A percentile compares a stretch with the other conserved stretches of the same genome.
phyloP scores from a whole-genome alignment of 1,139 yeast species.

The Suhomyces guaymorum region DNA sequence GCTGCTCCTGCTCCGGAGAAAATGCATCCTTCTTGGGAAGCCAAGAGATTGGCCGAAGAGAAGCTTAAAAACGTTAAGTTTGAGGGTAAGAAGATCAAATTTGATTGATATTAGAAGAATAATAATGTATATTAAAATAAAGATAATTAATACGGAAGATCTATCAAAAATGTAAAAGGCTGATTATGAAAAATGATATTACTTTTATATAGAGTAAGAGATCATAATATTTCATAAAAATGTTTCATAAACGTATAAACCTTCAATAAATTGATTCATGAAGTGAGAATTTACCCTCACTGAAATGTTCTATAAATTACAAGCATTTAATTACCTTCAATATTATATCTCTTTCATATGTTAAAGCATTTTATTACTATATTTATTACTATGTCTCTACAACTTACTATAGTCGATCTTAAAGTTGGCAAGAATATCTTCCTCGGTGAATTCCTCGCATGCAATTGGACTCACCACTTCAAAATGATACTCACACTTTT shows the following conservation, averaged over 20 bases:
- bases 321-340: too few relatives aligned
- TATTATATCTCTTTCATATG: too few relatives aligned
- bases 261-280: too few relatives aligned
- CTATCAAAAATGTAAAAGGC: too few relatives aligned
- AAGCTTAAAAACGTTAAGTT: conserved; percentile 66
- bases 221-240: too few relatives aligned
- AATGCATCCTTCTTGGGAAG: conserved; percentile 98
- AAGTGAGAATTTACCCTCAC: too few relatives aligned
- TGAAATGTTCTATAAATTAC: too few relatives aligned
- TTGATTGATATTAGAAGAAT: conserved; percentile 36
- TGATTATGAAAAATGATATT: too few relatives aligned
- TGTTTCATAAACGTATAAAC: too few relatives aligned
- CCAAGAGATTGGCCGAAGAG: conserved; percentile 72
- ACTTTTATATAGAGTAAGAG: too few relatives aligned
- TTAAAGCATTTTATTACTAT: not conserved
- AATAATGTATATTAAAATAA: too few relatives aligned
- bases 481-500: conserved; percentile 77
- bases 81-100: conserved; percentile 80
- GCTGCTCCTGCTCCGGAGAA: conserved; percentile 13
- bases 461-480: conserved; percentile 69
- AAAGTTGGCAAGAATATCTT: conserved; percentile 29
- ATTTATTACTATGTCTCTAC: not conserved
- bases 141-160: too few relatives aligned
- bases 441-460: conserved; percentile 47
- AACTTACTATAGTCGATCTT: conserved; percentile 29